A percentile compares a stretch with the other conserved stretches of the same genome.
Evolutionary conservation across 129 eudicot genomes (phyloP).

Genomic region (Pulicaria dysenterica): DNA sequence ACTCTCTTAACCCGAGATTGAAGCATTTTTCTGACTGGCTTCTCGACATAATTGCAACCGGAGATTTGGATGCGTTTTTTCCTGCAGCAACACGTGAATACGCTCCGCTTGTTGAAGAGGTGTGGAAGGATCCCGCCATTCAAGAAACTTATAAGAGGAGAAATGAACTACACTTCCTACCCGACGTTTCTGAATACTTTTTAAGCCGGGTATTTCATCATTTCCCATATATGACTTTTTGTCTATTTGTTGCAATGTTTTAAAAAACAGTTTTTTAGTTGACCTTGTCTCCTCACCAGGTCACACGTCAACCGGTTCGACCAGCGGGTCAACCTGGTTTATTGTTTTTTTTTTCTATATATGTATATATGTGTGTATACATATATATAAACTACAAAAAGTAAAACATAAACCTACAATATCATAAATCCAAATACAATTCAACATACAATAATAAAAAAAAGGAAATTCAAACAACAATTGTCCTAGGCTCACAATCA

Average conservation of each 20-base stretch:
- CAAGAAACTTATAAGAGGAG: slow-evolving; percentile 85
- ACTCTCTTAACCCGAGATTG: slow-evolving; percentile 78
- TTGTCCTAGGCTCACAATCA: too few species aligned
- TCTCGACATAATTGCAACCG: slow-evolving; percentile 92
- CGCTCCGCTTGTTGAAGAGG: slow-evolving; percentile 97
- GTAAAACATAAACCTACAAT: too few species aligned
- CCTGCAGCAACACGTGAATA: slow-evolving; percentile 99
- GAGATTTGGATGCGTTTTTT: slow-evolving; percentile 93
- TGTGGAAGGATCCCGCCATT: slow-evolving; percentile 97
- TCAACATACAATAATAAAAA: too few species aligned
- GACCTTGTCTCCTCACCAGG: too few species aligned
- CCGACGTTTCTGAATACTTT: slow-evolving; percentile 95
- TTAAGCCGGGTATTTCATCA: slow-evolving; percentile 68
- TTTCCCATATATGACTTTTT: not conserved
- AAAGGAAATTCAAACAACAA: too few species aligned
- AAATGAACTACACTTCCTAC: slow-evolving; percentile 85
- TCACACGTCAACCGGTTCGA: too few species aligned
- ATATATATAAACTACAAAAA: too few species aligned
- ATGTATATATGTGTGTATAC: too few species aligned
- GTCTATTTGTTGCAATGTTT: not conserved
- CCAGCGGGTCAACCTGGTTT: too few species aligned
- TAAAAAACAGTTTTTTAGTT: too few species aligned
- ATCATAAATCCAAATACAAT: too few species aligned
- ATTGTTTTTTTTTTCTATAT: too few species aligned
- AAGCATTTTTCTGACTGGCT: slow-evolving; percentile 98